Conservation (phyloP, 1,284 basidiomycete species). For the Pseudozyma pruni region DNA sequence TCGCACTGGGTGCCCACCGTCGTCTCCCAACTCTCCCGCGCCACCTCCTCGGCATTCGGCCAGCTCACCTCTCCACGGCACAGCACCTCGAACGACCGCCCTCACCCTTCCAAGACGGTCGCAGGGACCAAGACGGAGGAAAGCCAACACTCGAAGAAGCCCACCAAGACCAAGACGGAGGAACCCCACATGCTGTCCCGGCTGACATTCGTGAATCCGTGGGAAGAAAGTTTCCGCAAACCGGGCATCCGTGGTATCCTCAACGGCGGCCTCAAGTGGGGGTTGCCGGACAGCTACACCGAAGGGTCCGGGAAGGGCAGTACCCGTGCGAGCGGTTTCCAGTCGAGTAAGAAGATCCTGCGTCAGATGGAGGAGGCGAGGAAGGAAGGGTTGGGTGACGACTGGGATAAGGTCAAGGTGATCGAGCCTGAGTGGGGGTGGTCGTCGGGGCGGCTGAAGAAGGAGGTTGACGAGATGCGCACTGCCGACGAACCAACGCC, state of each 20-base stretch:
- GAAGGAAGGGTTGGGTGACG: conserved; percentile 25
- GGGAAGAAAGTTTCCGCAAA: conserved; percentile 48
- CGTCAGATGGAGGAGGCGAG: conserved; percentile 11
- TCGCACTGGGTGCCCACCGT: conserved; percentile 37
- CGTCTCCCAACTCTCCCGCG: conserved; percentile 28
- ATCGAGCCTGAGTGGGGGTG: conserved; percentile 45
- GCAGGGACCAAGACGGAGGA: too few species aligned
- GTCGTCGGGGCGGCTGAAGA: conserved; percentile 10
- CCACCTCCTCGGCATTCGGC: conserved; percentile 25
- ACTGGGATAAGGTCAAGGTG: conserved; percentile 43
- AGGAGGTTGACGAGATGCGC: conserved; percentile 18
- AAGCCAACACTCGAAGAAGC: neutral
- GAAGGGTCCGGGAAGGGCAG: conserved; percentile 32
- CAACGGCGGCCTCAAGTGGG: conserved; percentile 57
- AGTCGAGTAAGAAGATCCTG: conserved; percentile 25
- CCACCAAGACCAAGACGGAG: conserved; percentile 4
- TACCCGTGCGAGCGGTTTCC: conserved; percentile 20
- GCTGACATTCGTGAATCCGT: conserved; percentile 51
- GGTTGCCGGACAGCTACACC: conserved; percentile 51
- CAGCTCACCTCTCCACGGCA: conserved; percentile 9
- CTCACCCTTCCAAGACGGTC: too few species aligned
- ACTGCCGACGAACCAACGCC: neutral
- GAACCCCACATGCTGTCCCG: conserved; percentile 36
- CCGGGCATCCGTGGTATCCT: conserved; percentile 36
- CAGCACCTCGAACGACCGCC: conserved; percentile 3